These are phyloP conservation scores for Fusarium sp. DNA, from an alignment of 2,329 filamentous ascomycete species.

Conservation along the genomic window DNA sequence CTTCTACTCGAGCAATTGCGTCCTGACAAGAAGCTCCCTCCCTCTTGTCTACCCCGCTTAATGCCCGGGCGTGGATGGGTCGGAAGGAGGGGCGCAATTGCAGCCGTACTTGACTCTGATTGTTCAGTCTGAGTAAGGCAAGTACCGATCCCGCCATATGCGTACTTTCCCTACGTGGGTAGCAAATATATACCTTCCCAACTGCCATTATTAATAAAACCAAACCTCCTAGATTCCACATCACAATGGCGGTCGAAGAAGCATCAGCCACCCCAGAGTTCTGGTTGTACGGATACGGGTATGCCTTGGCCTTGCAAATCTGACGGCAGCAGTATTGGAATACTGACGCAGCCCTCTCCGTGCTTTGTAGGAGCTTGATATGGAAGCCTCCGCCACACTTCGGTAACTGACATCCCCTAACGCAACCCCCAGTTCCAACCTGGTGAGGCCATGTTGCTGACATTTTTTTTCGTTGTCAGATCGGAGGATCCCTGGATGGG, in stretches of 20 bases:
- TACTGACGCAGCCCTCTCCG: constrained; percentile 22
- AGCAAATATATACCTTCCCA: not conserved
- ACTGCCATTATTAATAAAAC: constrained; percentile 34
- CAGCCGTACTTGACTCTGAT: too few relatives aligned
- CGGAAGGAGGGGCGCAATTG: too few relatives aligned
- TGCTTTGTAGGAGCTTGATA: constrained; percentile 80
- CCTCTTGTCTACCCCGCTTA: too few relatives aligned
- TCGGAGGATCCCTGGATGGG: constrained; percentile 87
- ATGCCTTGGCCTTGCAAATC: constrained; percentile 48
- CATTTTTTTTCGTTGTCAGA: constrained; percentile 68
- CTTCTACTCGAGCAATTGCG: constrained; percentile 60
- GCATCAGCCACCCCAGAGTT: constrained; percentile 72
- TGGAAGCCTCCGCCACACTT: constrained; percentile 98
- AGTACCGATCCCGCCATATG: not conserved
- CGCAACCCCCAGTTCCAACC: constrained; percentile 2
- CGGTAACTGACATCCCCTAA: constrained; percentile 69
- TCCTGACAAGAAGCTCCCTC: constrained; percentile 13
- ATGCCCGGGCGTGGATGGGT: too few relatives aligned
- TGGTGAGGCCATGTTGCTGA: constrained; percentile 1
- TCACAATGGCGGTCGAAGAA: constrained; percentile 57
- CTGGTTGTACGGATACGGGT: constrained; percentile 99
- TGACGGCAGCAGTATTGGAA: constrained; percentile 6
- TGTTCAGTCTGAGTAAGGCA: too few relatives aligned
- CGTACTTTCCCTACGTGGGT: too few relatives aligned
- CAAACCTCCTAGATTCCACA: not conserved